Base-by-base conservation (phyloP, 129 eudicot genomes). In the Solidago caesia region DNA sequence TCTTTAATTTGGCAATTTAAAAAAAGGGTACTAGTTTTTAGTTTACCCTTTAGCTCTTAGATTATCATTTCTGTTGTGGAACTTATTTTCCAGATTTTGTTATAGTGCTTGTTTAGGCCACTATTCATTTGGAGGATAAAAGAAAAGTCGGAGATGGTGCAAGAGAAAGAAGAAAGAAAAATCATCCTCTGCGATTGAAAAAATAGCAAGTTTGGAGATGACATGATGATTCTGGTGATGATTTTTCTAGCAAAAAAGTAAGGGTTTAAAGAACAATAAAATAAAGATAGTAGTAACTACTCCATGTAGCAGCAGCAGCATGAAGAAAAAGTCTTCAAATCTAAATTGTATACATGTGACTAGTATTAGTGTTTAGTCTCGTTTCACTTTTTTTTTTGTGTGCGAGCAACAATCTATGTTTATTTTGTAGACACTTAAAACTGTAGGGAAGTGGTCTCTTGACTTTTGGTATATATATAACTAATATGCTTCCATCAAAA, bases 111-210 rank as follows among this genome's bases (percentile, higher is more conserved):
- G 21, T 55, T 75, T 62, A 77, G 97, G 86, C 89, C 98, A 6
- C 68, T 92, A 49, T 92, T 86, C 81, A 86, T 92, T 74, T 92
- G 98, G 98, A 89, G 83, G 76, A 95, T 92, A 6, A 80, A 78
- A 81, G 88, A 85, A 61, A 78, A 79, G 77, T 82, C 77, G 0
- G 96, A 89, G 72, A n/a, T 60, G 55, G 85, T 71, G 70, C 85
- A 76, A 46, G 77, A 78, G 55, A 76, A 61, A 51, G 94, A 84
- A 12, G 89, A 85, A 63, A 86, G 73, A 43, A 87, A 77, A 73
- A 89, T 92, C 9, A 45, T 89, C 41, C 12, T 85, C 44, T 89
- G 98, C 68, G 80, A 68, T 61, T 82, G 82, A 16, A 89, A 89
- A 82, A 79, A 82, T 71, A 76, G 6, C 46, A 80, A 73, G 27